Percentiles rank a stretch among this genome's conserved stretches.
Evolutionary conservation across 345 rosid species (phyloP).

Genomic region (Dipteronia dyeriana): DNA sequence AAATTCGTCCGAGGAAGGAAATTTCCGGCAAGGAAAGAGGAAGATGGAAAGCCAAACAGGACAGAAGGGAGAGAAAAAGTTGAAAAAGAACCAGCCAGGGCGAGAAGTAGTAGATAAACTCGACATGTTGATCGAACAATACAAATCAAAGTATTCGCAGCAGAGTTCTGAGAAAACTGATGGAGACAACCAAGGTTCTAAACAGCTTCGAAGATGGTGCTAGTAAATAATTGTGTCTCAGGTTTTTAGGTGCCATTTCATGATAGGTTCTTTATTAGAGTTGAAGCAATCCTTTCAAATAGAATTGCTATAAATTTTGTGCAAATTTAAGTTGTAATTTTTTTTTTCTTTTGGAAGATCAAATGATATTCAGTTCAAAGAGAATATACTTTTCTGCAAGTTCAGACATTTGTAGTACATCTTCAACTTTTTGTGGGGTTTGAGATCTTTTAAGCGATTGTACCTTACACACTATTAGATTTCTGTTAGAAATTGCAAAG

Average conservation of each 20-base stretch:
- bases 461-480: neutral
- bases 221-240: conserved; percentile 35
- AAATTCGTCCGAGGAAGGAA: conserved; percentile 28
- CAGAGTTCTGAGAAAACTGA: conserved; percentile 46
- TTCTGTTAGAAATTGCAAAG: neutral
- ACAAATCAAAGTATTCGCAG: conserved; percentile 66
- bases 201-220: conserved; percentile 63
- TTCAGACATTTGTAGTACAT: neutral
- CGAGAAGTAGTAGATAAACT: conserved; percentile 61
- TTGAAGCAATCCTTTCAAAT: neutral
- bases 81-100: conserved; percentile 49
- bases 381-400: neutral
- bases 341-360: neutral
- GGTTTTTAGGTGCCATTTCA: neutral
- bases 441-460: neutral
- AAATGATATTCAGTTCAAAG: too few relatives aligned
- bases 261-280: neutral
- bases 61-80: conserved; percentile 36
- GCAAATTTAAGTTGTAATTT: too few relatives aligned
- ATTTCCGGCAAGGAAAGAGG: conserved; percentile 39
- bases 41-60: conserved; percentile 34
- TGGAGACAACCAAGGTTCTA: conserved; percentile 31
- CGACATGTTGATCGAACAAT: conserved; percentile 67
- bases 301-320: neutral
- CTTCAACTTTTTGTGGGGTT: neutral